Conservation (phyloP, 306 rosid species). For the Quercus ilex region DNA sequence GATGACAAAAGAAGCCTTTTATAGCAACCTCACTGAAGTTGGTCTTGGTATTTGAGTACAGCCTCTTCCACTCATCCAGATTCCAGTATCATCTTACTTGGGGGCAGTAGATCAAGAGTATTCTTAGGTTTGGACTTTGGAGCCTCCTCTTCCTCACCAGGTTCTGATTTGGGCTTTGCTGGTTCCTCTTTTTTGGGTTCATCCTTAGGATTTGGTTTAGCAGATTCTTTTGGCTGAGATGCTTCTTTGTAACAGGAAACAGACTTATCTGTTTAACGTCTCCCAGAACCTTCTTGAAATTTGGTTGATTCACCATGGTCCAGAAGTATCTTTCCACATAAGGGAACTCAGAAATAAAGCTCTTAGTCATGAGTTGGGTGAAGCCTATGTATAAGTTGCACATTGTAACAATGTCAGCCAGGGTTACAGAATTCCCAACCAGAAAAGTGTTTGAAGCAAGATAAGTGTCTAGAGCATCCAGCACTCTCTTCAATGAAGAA, state of each 20-base stretch:
- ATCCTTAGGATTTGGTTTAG: slow-evolving; percentile 55
- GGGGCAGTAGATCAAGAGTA: slow-evolving; percentile 30
- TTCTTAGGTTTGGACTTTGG: slow-evolving; percentile 89
- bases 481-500: slow-evolving; percentile 55
- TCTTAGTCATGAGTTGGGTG: slow-evolving; percentile 37
- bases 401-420: slow-evolving; percentile 60
- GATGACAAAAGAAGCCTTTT: slow-evolving; percentile 40
- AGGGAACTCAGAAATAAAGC: slow-evolving; percentile 73
- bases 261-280: slow-evolving; percentile 62
- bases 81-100: no score
- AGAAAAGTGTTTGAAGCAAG: slow-evolving; percentile 72
- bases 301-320: slow-evolving; percentile 94
- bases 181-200: slow-evolving; percentile 46
- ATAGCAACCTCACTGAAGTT: slow-evolving; percentile 73
- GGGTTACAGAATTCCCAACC: slow-evolving; percentile 74
- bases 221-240: slow-evolving; percentile 49
- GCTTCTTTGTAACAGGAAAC: slow-evolving; percentile 41
- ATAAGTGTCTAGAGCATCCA: slow-evolving; percentile 67
- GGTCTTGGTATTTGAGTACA: no score
- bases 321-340: slow-evolving; percentile 91
- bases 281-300: slow-evolving; percentile 62
- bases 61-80: no score
- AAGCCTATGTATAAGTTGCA: slow-evolving; percentile 47
- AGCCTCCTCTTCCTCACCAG: slow-evolving; percentile 47
- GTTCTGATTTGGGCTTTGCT: slow-evolving; percentile 42